These are phyloP conservation scores for Auriscalpium vulgare DNA, from an alignment of 768 basidiomycete species.

Conservation along the genomic window DNA sequence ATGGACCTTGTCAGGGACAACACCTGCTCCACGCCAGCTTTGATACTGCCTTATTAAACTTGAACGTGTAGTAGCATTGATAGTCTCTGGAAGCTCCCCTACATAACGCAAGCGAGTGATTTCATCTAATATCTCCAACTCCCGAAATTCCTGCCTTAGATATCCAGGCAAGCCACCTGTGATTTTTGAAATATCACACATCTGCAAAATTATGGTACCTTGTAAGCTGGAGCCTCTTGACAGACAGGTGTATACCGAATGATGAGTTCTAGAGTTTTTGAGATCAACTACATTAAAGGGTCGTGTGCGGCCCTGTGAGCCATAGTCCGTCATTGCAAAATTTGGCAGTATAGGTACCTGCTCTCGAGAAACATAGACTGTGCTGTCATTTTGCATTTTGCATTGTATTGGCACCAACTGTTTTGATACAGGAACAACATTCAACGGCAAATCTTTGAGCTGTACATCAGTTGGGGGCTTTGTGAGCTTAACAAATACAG, in stretches of 20 bases:
- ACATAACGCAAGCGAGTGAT: slow-evolving; percentile 3
- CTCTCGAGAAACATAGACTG: background rate
- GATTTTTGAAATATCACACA: slow-evolving; percentile 6
- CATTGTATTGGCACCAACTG: background rate
- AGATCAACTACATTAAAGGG: slow-evolving; percentile 14
- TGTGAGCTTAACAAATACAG: slow-evolving; percentile 12
- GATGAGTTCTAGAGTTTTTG: slow-evolving; percentile 3
- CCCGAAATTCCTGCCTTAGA: slow-evolving; percentile 15
- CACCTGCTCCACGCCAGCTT: background rate
- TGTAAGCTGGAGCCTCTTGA: slow-evolving; percentile 11
- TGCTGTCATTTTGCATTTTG: slow-evolving; percentile 3
- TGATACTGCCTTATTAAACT: background rate
- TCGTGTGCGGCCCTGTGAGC: slow-evolving; percentile 17
- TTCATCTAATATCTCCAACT: slow-evolving; percentile 9
- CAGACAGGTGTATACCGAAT: slow-evolving; percentile 17
- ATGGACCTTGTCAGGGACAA: slow-evolving; percentile 1
- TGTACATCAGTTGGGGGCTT: slow-evolving; percentile 1
- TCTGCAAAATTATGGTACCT: slow-evolving; percentile 14
- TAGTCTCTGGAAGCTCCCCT: background rate
- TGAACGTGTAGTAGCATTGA: background rate
- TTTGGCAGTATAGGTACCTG: slow-evolving; percentile 15
- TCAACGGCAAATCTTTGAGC: slow-evolving; percentile 9
- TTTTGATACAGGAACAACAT: slow-evolving; percentile 14
- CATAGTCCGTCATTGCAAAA: slow-evolving; percentile 20
- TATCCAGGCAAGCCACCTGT: slow-evolving; percentile 6